Evolutionary conservation across 371 early-diverging fungal species (phyloP), one percentile per base, ranked within the genome.

Genomic region (Mucor plumbeus): DNA sequence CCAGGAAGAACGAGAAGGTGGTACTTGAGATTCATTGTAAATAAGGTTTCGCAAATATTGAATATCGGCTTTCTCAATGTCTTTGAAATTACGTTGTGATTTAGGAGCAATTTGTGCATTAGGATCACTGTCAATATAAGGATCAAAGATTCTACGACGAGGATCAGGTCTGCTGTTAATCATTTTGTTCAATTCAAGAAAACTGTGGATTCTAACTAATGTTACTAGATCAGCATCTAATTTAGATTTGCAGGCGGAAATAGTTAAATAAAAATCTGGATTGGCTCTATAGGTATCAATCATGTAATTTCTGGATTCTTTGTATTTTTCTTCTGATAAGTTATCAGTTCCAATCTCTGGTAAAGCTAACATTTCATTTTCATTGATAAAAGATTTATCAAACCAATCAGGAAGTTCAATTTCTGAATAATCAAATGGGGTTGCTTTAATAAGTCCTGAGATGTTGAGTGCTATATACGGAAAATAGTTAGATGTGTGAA

Each of bases 101-200:
- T 72, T 63, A 19, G 65, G 63, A 35, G 63, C 56, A 5, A 77
- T 54, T 33, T 69, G 65, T 3, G 77, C 77, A 40, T 68, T 71
- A 17, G 77, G 79, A 8, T 78, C 76, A 36, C 73, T 75, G 34
- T 83, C 80, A 39, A 83, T 69, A 43, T 59, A 72, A 14, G 83
- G 77, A 58, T 83, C 80, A 54, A 77, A 78, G 2, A 79, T 68
- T 43, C 76, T 69, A 54, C 77, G 60, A 11, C 83, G 77, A n/a
- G 83, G 83, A 74, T 83, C 83, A 48, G 71, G 64, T 87, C 96
- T 95, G 75, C 93, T 94, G 82, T 99, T 99, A 68, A 99, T 97
- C 38, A 99, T 77, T 0, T 96, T 95, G 94, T 97, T 96, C 71
- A 96, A 94, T 80, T 99, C 99, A 43, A 99, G 78, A 67, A 99